Evolutionary conservation across 169 alveolate genomes (phyloP), one percentile per base, ranked within the genome.

Genomic region (Plasmodium vinckei): DNA sequence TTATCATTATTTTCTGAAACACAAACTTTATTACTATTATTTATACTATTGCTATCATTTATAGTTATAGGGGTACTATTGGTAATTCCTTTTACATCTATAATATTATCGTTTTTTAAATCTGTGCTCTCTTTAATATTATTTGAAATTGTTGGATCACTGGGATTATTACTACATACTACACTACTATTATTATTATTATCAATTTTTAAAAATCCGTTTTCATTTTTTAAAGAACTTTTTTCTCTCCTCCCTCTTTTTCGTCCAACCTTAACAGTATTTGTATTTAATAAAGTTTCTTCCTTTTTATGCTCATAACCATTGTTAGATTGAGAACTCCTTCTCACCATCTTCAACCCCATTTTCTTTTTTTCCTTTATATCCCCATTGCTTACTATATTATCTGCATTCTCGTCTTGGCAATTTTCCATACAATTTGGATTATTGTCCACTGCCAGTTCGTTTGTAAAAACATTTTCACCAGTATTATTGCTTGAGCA

Each of bases 141-240:
- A 27, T 27, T 27, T 27, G 39, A 2, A 33, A 33, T 33, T 3
- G 6, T 33, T 33, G 42, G 5, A 33, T 33, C 42, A 33, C 7
- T 33, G 0, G 42, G 23, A 17, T 64, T 69, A 56, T 46, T 61
- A 63, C 49, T 61, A 25, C 61, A 44, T n/a, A 63, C 70, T 12
- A 49, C 53, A 19, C 15, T 61, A 54, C 17, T 9, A n/a, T n/a
- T n/a, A 9, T 56, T 64, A 17, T 13, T 21, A 21, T 19, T 17
- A 47, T 67, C 1, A 21, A 13, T 49, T 7, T 0, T 4, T 33
- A 33, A 4, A 33, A 33, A 33, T 4, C 17, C 51, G 21, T 46
- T 44, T 15, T 59, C 47, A 51, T 47, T 68, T 68, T 27, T 51
- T 15, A 51, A 9, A 3, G 17, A 13, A 15, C 12, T 51, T 0